Base-by-base conservation (phyloP, 495 filamentous ascomycete genomes). In the Neurospora tetrasperma region DNA sequence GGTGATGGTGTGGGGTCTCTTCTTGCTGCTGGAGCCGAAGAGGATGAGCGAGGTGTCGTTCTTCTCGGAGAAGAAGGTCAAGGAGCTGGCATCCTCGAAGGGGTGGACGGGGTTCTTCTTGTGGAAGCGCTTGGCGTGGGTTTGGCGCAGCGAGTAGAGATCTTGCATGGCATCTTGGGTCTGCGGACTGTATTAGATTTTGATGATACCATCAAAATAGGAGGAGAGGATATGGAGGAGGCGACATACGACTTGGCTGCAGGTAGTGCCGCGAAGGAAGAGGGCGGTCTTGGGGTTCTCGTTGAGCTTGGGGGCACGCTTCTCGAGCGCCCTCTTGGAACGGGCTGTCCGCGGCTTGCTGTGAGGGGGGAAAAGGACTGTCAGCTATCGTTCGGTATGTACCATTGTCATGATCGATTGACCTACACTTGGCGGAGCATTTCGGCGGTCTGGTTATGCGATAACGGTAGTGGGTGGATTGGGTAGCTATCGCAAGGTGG, bases 41-140 rank as follows among this genome's bases (percentile, higher is more conserved):
- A 95, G 88, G 20, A 86, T 74, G 54, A 80, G 48, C 59, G 90
- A 90, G 76, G 92, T 89, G 83, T 99, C 96, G 80, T 99, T 99
- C 86, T 98, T 99, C 78, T 93, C 89, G 74, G 90, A 90, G 84
- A 98, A 92, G 85, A 99, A 98, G 79, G 96, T 92, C 35, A 99
- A 86, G 23, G 90, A 92, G 18, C 91, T 86, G 71, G 91, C 82
- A 80, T 94, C 95, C 82, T 97, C 96, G 82, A 98, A 99, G 3
- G 96, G 96, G 79, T 94, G 95, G 71, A 79, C 73, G 71, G 88
- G 84, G 80, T 99, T 99, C 84, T 97, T 97, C 86, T 98, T 98
- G 82, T 88, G 91, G 85, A 99, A 97, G 71, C 93, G 93, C 80
- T 94, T 87, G 27, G 90, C 88, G 74, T 93, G 81, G 8, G 93